Base-by-base conservation (phyloP, 2,329 filamentous ascomycete species). In the Fusarium decemcellulare region DNA sequence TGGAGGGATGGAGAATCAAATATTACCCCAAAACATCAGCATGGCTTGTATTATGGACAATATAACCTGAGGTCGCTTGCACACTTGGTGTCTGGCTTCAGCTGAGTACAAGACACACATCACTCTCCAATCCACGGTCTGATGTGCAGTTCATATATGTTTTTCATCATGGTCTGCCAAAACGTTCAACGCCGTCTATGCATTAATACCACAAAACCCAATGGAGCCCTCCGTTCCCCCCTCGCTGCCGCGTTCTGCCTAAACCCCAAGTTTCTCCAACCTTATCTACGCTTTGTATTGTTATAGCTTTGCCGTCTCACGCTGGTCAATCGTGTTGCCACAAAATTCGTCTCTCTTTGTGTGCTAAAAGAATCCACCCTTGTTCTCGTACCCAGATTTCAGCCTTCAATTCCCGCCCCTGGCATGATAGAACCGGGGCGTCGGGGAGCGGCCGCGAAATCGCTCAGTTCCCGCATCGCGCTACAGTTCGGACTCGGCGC, bases 401-500 rank as follows among this genome's bases (percentile, higher is more conserved):
- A 48, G 30, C 36, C 32, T n/a, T 36, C 16, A 29, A 43, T 43
- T 39, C 36, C 14, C 29, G 39, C 6, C 42, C 23, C 9, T 34
- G 15, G 32, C 34, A 43, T 47, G 36, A 44, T 30, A n/a, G 39
- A n/a, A 42, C 27, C 47, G 43, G 47, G 16, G 40, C 46, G 29
- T 54, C 44, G 37, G 36, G 37, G 44, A 47, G 37, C 44, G 36
- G 27, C 40, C 50, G 36, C 36, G 43, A 16, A 46, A 29, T 18
- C 16, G 59, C 56, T 54, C 52, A 34, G 23, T 23, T 50, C 63
- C 59, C 58, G 52, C n/a, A 68, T 70, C 70, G 43, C 59, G 60
- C 76, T 82, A 82, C 72, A 89, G 83, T 78, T 88, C 87, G 36
- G 86, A 87, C 76, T 89, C 87, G 60, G 82, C 86, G 56, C 86